Conservation (phyloP, 2,329 filamentous ascomycete species). For the Leptodontidium sp. region DNA sequence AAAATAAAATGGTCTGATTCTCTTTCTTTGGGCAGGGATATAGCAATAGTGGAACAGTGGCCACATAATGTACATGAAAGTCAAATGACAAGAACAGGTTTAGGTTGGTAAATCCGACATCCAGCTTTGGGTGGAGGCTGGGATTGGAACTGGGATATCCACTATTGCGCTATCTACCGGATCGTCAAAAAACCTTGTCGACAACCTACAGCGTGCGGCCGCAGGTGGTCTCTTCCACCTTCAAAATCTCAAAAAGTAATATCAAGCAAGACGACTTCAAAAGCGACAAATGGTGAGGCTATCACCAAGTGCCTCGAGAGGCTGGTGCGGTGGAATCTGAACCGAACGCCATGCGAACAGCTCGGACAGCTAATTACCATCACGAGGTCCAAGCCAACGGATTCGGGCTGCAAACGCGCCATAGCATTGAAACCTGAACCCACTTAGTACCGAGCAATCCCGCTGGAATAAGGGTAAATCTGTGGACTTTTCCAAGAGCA, state of each 20-base stretch:
- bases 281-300: background rate
- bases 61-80: background rate
- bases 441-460: background rate
- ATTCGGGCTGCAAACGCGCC: conserved; percentile 6
- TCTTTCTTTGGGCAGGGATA: background rate
- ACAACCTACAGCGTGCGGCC: conserved; percentile 1
- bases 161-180: background rate
- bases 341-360: background rate
- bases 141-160: too few relatives aligned
- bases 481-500: background rate
- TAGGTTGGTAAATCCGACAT: background rate
- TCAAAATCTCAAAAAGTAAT: background rate
- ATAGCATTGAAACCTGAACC: background rate
- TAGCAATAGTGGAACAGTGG: background rate
- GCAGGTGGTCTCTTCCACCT: background rate
- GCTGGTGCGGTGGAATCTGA: background rate
- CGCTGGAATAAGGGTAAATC: background rate
- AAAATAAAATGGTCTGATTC: conserved; percentile 6
- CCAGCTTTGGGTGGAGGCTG: background rate
- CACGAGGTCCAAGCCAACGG: conserved; percentile 3
- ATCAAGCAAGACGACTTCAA: background rate
- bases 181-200: background rate
- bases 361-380: background rate
- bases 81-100: conserved; percentile 4
- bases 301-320: background rate